Evolutionary conservation across 2,329 filamentous ascomycete species (phyloP).

Genomic region (Monosporascus sp.): DNA sequence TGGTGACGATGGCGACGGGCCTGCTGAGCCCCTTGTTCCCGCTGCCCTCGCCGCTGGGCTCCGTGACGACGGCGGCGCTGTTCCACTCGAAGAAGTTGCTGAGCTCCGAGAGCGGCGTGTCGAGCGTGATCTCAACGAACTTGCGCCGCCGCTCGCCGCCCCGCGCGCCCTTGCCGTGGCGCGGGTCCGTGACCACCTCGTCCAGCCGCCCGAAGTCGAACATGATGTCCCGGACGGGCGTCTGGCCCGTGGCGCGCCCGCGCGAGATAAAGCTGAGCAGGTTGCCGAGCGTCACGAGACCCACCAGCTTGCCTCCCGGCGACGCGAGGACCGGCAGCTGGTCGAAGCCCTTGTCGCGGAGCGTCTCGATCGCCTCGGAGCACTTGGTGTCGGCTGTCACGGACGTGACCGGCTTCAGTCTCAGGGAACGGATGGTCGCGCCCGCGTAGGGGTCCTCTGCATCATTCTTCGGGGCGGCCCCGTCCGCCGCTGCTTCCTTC

Average conservation of each 20-base stretch:
- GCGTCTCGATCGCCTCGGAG: slow-evolving; percentile 88
- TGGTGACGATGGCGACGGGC: slow-evolving; percentile 87
- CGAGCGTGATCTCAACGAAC: slow-evolving; percentile 91
- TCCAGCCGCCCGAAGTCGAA: slow-evolving; percentile 87
- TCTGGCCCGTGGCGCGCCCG: slow-evolving; percentile 69
- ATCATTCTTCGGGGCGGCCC: slow-evolving; percentile 29
- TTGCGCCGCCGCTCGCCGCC: slow-evolving; percentile 49
- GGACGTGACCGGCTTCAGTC: slow-evolving; percentile 90
- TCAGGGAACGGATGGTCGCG: slow-evolving; percentile 75
- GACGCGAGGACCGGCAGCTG: slow-evolving; percentile 84
- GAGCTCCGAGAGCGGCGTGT: slow-evolving; percentile 77
- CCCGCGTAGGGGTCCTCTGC: slow-evolving; percentile 64
- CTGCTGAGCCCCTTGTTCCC: slow-evolving; percentile 54
- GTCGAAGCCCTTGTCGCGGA: slow-evolving; percentile 97
- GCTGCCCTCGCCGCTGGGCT: slow-evolving; percentile 50
- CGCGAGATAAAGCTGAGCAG: slow-evolving; percentile 84
- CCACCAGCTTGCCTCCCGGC: slow-evolving; percentile 69
- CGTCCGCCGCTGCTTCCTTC: slow-evolving; percentile 42
- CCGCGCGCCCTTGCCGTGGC: slow-evolving; percentile 35
- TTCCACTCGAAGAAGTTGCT: slow-evolving; percentile 98
- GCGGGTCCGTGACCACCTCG: slow-evolving; percentile 86
- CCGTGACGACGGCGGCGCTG: slow-evolving; percentile 89
- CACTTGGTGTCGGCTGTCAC: slow-evolving; percentile 67
- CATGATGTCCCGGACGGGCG: slow-evolving; percentile 83
- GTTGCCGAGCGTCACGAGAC: slow-evolving; percentile 91